Evolutionary conservation across 2,329 filamentous ascomycete species (phyloP), one percentile per base, ranked within the genome.

Genomic region (Fusarium liriodendri): DNA sequence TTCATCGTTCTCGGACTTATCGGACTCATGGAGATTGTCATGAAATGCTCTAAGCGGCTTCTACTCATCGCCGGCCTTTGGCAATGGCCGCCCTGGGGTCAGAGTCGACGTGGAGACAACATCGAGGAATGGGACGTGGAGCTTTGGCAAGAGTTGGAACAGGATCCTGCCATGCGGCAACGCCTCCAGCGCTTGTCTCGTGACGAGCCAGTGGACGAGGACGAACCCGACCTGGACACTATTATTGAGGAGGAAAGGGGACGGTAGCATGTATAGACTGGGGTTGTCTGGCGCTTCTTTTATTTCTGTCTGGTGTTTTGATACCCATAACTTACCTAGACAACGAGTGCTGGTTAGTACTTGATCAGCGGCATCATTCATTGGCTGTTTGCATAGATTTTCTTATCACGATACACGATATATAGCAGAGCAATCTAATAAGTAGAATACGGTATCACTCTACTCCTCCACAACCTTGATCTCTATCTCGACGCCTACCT

Each of bases 1-100:
- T 85, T 95, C 52, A 83, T 94, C 29, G 89, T 91, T 4, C 81
- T 95, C 0, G 82, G 86, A 10, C 81, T 89, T 0, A 87, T 93
- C 5, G 84, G 92, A 14, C 81, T 91, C 14, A 85, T 95, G 47
- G 94, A 97, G 76, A 82, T 94, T 8, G 86, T 88, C 2, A 88
- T 92, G 69, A 89, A 86, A 69, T 82, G 84, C 1, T 67, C 83
- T 10, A 87, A 87, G 74, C 84, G 86, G 3, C 83, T 83, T 38
- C 70, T 90, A 47, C 81, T 88, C 22, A 77, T 88, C 1, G 76
- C 81, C 1, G 86, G 87, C 0, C 69, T 86, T 4, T 89, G 87
- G 87, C 82, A 81, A 40, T 86, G 84, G 85, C 84, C 83, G 1
- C 84, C 82, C 0, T 87, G 85, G 85, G 77, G 79, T 52, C 76